These are phyloP conservation scores for Ogataea parapolymorpha DNA, from an alignment of 805 yeast genomes.

Conservation along the genomic window DNA sequence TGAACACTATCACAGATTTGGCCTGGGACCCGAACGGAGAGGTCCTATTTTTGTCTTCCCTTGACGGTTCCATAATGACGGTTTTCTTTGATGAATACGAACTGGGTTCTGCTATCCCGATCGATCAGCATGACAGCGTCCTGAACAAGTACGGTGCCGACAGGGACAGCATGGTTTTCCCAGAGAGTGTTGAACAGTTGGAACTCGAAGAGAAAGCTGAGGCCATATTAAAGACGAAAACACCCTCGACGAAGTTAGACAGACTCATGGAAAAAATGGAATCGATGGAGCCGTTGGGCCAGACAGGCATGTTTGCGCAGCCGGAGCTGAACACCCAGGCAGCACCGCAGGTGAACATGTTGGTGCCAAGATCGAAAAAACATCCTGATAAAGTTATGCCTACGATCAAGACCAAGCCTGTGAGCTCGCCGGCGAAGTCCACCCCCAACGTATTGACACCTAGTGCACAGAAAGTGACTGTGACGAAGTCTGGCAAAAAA, in stretches of 20 bases:
- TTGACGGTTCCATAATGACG: constrained; percentile 79
- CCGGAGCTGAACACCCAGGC: not conserved
- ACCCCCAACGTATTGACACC: constrained; percentile 18
- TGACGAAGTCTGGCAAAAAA: constrained; percentile 74
- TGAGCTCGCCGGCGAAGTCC: constrained; percentile 1
- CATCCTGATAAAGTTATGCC: constrained; percentile 30
- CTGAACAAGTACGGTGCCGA: constrained; percentile 85
- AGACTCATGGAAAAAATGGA: constrained; percentile 32
- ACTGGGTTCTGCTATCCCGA: constrained; percentile 57
- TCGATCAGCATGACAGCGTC: constrained; percentile 64
- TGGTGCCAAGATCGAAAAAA: constrained; percentile 31
- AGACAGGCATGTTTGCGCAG: constrained; percentile 19
- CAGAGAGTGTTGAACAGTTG: constrained; percentile 82
- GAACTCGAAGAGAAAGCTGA: constrained; percentile 63
- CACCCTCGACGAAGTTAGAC: constrained; percentile 35
- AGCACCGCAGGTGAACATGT: constrained; percentile 22
- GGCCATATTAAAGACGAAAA: constrained; percentile 8
- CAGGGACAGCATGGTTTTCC: constrained; percentile 76
- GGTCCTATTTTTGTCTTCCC: constrained; percentile 67
- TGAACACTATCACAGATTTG: constrained; percentile 80
- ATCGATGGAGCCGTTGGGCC: constrained; percentile 7
- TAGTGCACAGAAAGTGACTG: constrained; percentile 47
- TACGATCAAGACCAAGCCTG: constrained; percentile 3
- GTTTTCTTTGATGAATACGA: constrained; percentile 62
- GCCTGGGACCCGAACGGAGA: constrained; percentile 86